Evolutionary conservation across 2,329 filamentous ascomycete genomes (phyloP), one percentile per base, ranked within the genome.

Genomic region (Incumbomyces lentus): DNA sequence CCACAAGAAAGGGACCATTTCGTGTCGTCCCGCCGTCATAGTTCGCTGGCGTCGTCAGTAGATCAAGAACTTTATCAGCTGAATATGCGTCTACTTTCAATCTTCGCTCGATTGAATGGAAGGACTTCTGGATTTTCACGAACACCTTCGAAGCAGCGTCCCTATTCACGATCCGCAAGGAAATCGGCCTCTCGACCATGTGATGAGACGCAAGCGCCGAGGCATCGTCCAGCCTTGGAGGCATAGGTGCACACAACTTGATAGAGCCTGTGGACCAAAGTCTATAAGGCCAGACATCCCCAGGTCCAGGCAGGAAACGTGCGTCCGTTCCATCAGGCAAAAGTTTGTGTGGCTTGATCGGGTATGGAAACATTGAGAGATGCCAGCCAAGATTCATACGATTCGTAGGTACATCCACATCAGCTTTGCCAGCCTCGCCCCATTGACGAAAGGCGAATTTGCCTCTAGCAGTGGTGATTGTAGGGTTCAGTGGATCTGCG

Each of bases 261-360:
- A 44, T 35, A 10, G 41, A 35, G 0, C 90, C 92, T 29, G 89
- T 88, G 12, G 86, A 86, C 92, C 92, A 98, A 69, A 98, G 79
- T 14, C 92, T 80, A 17, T 85, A 76, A 42, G 73, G 73, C 61
- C 85, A 95, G 1, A 81, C 79, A 3, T 62, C 61, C 1, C 83
- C 86, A 0, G 90, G 90, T 18, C 73, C 81, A 60, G 95, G 87
- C 44, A 82, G 71, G 17, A 47, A 40, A 16, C 43, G 34, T 3
- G 77, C 70, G 62, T 96, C 90, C 1, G 89, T 93, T 48, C 92
- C 90, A 67, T 98, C 92, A 1, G 79, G 70, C 14, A 87, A 74
- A 36, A 96, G 75, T 30, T 70, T 56, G 6, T 74, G 76, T 11
- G 43, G 43, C 2, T 29, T 13, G 8, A 44, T 35, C 13, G 30